Evolutionary conservation across 2,329 filamentous ascomycete species (phyloP).

Genomic region (Penicillium palitans): DNA sequence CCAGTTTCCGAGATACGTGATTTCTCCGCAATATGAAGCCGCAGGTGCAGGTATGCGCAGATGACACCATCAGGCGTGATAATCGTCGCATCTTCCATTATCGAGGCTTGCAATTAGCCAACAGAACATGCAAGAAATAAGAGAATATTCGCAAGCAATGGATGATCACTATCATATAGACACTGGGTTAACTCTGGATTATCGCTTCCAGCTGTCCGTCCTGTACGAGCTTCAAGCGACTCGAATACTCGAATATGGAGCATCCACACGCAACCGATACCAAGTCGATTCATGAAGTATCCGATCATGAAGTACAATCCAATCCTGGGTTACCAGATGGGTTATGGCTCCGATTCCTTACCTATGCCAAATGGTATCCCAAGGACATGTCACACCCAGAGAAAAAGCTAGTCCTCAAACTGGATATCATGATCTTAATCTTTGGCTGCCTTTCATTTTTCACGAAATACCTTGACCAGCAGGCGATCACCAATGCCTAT

Average conservation of each 20-base stretch:
- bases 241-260: not conserved
- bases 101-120: not conserved
- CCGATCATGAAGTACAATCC: not conserved
- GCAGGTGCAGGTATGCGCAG: not conserved
- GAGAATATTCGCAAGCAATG: not conserved
- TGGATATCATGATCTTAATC: slow-evolving; percentile 49
- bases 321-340: slow-evolving; percentile 2
- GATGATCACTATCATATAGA: not conserved
- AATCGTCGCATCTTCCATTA: slow-evolving; percentile 9
- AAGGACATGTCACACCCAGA: slow-evolving; percentile 26
- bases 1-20: not conserved
- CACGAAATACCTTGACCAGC: slow-evolving; percentile 49
- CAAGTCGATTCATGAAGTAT: not conserved
- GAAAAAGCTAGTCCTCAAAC: slow-evolving; percentile 50
- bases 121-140: not conserved
- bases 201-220: not conserved
- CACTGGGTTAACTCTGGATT: not conserved
- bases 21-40: not conserved
- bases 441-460: slow-evolving; percentile 50
- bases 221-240: not conserved
- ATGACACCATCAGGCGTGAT: slow-evolving; percentile 12
- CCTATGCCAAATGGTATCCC: slow-evolving; percentile 18
- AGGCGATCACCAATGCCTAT: slow-evolving; percentile 50
- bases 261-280: not conserved
- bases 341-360: slow-evolving; percentile 16